Conservation (phyloP, 768 basidiomycete species). For the Pholiota conissans region DNA sequence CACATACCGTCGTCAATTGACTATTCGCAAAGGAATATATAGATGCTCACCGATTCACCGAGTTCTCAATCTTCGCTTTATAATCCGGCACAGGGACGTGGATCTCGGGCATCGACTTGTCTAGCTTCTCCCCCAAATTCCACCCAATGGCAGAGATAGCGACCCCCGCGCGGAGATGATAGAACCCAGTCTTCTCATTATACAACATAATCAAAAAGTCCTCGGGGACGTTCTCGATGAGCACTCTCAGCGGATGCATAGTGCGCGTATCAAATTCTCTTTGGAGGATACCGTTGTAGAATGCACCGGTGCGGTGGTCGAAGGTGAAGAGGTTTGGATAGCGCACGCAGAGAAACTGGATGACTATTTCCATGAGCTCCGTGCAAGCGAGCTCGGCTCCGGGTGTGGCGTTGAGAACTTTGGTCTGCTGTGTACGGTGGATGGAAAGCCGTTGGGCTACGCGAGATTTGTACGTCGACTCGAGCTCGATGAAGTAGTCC, state of each 20-base stretch:
- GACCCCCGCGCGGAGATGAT: conserved; percentile 45
- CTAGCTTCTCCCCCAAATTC: conserved; percentile 48
- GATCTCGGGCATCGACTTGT: conserved; percentile 44
- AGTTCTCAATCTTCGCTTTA: conserved; percentile 46
- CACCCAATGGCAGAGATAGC: conserved; percentile 50
- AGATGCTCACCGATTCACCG: conserved; percentile 49
- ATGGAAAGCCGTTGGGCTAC: conserved; percentile 42
- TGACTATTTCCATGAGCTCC: conserved; percentile 56
- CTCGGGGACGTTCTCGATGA: conserved; percentile 53
- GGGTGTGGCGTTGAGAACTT: conserved; percentile 44
- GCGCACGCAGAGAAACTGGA: conserved; percentile 56
- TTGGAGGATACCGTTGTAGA: conserved; percentile 44
- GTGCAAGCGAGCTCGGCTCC: conserved; percentile 48
- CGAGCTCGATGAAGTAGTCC: conserved; percentile 59
- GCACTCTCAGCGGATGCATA: conserved; percentile 37
- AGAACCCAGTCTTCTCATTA: conserved; percentile 42
- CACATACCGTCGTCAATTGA: background rate
- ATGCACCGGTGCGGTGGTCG: conserved; percentile 31
- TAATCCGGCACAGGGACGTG: conserved; percentile 51
- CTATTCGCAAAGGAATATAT: background rate
- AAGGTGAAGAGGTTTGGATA: conserved; percentile 54
- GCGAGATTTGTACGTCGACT: conserved; percentile 47
- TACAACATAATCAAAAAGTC: conserved; percentile 46
- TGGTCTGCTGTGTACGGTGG: conserved; percentile 36
- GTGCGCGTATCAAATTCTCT: conserved; percentile 13